Evolutionary conservation across 2,329 filamentous ascomycete genomes (phyloP).

Genomic region (Xylaria sp.): DNA sequence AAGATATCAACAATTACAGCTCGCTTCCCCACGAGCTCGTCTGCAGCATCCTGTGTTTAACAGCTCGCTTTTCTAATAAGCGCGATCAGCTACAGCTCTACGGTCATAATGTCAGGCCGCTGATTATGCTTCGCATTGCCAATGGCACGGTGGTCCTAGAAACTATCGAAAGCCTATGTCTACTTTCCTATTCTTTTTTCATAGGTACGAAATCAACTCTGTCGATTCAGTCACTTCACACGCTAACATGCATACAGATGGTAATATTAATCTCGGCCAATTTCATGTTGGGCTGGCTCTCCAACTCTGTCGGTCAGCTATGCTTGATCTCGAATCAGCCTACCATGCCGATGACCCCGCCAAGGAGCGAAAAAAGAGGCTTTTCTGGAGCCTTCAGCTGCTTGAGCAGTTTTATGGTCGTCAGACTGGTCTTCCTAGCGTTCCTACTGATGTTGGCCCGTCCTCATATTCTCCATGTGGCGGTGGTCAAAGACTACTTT

Average conservation of each 20-base stretch:
- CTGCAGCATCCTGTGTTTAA: constrained; percentile 37
- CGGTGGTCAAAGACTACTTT: constrained; percentile 30
- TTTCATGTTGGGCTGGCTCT: constrained; percentile 39
- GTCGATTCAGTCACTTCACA: not conserved
- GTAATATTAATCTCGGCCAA: constrained; percentile 39
- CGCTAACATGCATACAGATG: constrained; percentile 33
- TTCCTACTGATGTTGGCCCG: constrained; percentile 26
- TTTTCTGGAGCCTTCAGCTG: constrained; percentile 39
- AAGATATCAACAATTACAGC: constrained; percentile 35
- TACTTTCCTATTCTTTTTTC: constrained; percentile 39
- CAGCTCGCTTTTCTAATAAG: constrained; percentile 36
- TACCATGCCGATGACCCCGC: constrained; percentile 30
- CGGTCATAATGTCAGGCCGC: constrained; percentile 37
- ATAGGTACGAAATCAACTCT: constrained; percentile 24
- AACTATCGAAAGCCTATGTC: constrained; percentile 38
- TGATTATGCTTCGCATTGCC: constrained; percentile 39
- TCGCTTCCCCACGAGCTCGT: constrained; percentile 37
- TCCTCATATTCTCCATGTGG: constrained; percentile 31
- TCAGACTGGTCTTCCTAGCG: constrained; percentile 33
- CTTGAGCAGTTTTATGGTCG: constrained; percentile 39
- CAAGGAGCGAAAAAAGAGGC: constrained; percentile 35
- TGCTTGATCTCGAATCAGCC: constrained; percentile 38
- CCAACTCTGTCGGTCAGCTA: constrained; percentile 37
- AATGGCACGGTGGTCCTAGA: constrained; percentile 36
- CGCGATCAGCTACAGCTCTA: constrained; percentile 35